A percentile compares a stretch with the other conserved stretches of the same genome.
These are phyloP conservation scores for Apophysomyces variabilis DNA, from an alignment of 371 early-diverging fungal species.

Conservation along the genomic window DNA sequence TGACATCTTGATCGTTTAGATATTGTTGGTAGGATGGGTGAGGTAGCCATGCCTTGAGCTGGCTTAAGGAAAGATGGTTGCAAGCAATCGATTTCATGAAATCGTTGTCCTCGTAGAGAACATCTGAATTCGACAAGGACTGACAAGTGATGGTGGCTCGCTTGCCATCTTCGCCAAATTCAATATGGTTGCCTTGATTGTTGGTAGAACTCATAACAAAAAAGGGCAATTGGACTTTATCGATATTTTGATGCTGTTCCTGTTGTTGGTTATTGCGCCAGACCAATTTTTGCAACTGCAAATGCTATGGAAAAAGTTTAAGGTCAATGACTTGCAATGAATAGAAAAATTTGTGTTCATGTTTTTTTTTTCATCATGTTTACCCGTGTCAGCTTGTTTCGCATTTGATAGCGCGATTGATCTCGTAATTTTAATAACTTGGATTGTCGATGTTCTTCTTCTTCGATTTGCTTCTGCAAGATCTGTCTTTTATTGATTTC, in stretches of 20 bases:
- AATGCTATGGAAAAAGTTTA: not conserved
- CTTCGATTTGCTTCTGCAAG: not conserved
- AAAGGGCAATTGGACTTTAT: not conserved
- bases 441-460: not conserved
- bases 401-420: not conserved
- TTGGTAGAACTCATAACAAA: not conserved
- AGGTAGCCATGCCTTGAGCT: not conserved
- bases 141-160: conserved; percentile 1
- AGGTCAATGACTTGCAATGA: not conserved
- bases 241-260: not conserved
- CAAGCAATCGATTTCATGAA: not conserved
- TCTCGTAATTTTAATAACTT: not conserved
- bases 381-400: conserved; percentile 1
- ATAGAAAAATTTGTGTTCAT: not conserved
- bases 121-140: not conserved
- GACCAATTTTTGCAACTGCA: not conserved
- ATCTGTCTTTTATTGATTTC: conserved; percentile 49
- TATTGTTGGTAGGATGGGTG: not conserved
- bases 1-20: not conserved
- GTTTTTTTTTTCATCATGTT: not conserved
- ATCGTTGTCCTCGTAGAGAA: not conserved
- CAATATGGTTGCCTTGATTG: not conserved
- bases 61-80: not conserved
- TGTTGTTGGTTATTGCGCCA: conserved; percentile 3
- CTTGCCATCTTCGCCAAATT: not conserved